phyloP scores from a whole-genome alignment of 2,329 filamentous ascomycete species.

The Trichoderma lentiforme region DNA sequence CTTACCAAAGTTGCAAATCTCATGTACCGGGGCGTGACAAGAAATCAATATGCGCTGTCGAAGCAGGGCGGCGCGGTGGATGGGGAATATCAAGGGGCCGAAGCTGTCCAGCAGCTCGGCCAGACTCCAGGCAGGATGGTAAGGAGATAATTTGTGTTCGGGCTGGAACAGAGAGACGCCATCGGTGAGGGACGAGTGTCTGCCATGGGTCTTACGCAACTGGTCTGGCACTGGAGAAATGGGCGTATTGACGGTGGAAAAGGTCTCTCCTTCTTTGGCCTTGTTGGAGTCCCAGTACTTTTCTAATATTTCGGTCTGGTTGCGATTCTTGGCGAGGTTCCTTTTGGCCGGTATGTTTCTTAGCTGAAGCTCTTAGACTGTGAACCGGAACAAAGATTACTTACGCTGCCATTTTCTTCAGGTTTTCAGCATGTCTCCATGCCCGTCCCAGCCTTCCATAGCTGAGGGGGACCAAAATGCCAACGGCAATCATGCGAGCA shows the following conservation, averaged over 20 bases:
- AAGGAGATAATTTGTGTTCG: conserved; percentile 66
- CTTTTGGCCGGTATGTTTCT: conserved; percentile 32
- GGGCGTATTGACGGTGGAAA: conserved; percentile 39
- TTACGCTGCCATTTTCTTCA: conserved; percentile 73
- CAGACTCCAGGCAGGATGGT: conserved; percentile 85
- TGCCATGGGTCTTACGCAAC: conserved; percentile 43
- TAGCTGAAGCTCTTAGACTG: conserved; percentile 20
- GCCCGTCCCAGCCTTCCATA: conserved; percentile 81
- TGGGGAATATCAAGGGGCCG: conserved; percentile 86
- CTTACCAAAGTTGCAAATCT: conserved; percentile 82
- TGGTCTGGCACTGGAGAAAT: conserved; percentile 28
- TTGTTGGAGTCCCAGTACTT: conserved; percentile 70
- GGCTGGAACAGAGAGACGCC: conserved; percentile 55
- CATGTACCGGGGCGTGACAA: conserved; percentile 79
- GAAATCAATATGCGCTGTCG: conserved; percentile 87
- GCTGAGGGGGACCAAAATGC: conserved; percentile 80
- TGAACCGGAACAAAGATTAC: conserved; percentile 22
- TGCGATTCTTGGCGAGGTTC: conserved; percentile 61
- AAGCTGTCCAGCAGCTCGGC: conserved; percentile 75
- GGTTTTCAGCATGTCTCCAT: conserved; percentile 77
- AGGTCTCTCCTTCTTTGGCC: conserved; percentile 35
- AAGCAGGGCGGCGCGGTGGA: conserved; percentile 81
- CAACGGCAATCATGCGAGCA: conserved; percentile 90
- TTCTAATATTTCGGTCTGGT: conserved; percentile 63
- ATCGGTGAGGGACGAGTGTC: conserved; percentile 61